phyloP scores from a whole-genome alignment of 208 protist genomes.

The Porcisia hertigi region DNA sequence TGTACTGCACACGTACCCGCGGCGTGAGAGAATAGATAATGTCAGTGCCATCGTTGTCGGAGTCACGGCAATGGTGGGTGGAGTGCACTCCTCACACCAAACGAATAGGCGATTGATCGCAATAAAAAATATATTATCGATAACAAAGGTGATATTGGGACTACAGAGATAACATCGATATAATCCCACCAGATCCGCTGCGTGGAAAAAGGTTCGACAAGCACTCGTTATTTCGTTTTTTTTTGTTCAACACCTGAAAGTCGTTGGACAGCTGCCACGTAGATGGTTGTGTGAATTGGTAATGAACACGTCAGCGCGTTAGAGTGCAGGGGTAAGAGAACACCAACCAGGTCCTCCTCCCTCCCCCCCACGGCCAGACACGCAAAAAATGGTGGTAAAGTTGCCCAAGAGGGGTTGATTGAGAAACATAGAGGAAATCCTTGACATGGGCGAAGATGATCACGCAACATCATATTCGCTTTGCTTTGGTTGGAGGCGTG shows the following conservation, averaged over 20 bases:
- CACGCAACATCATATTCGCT: background rate
- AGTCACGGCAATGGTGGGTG: background rate
- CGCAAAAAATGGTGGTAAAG: background rate
- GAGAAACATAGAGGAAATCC: background rate
- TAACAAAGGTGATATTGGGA: background rate
- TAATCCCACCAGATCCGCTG: background rate
- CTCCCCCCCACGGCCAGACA: background rate
- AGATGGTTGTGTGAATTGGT: background rate
- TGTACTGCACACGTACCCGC: background rate
- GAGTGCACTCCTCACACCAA: background rate
- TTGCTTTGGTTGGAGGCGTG: background rate
- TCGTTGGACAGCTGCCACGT: background rate
- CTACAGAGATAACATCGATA: background rate
- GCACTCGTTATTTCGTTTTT: background rate
- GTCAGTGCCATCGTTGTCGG: background rate
- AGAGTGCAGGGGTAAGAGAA: background rate
- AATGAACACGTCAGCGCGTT: background rate
- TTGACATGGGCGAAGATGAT: background rate
- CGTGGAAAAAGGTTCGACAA: background rate
- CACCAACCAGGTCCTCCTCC: background rate
- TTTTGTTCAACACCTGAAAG: background rate
- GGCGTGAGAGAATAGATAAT: background rate
- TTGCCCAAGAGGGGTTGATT: background rate
- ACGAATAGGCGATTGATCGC: too few species aligned
- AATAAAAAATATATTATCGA: background rate